phyloP scores from a whole-genome alignment of 176 grass and related monocot genomes.

The Zoysia japonica region DNA sequence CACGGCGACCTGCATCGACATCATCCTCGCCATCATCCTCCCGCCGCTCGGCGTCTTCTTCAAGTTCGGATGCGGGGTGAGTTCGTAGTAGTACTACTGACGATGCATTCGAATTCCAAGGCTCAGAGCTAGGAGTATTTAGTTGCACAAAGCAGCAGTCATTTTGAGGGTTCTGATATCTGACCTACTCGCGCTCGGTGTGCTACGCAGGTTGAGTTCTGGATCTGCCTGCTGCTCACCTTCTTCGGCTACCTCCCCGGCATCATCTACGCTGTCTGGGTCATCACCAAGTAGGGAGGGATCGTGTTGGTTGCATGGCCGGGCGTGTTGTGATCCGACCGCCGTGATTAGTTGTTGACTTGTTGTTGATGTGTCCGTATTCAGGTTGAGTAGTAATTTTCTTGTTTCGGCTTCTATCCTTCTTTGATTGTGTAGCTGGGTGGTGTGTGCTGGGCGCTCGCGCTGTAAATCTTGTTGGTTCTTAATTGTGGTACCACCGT shows the following conservation, averaged over 20 bases:
- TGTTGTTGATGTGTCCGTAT: too few species aligned
- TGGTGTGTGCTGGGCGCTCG: neutral
- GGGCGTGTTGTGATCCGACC: too few species aligned
- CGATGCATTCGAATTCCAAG: neutral
- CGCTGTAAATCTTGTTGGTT: too few species aligned
- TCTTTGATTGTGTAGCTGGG: neutral
- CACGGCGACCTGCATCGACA: conserved; percentile 84
- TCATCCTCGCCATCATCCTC: conserved; percentile 89
- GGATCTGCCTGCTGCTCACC: conserved; percentile 84
- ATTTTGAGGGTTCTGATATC: neutral
- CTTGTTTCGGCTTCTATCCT: too few species aligned
- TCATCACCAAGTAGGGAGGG: conserved; percentile 61
- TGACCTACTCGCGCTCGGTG: neutral
- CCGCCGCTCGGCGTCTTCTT: conserved; percentile 97
- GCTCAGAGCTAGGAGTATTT: too few species aligned
- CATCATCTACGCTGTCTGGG: conserved; percentile 86
- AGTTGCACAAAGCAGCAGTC: too few species aligned
- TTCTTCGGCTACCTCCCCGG: conserved; percentile 79
- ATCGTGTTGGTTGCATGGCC: too few species aligned
- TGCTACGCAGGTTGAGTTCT: conserved; percentile 71
- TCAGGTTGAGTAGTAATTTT: too few species aligned
- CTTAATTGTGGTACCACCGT: neutral
- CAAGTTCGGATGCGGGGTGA: conserved; percentile 78
- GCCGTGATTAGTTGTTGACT: too few species aligned
- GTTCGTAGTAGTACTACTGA: neutral